These are phyloP conservation scores for Pestalotiopsis sp. DNA, from an alignment of 2,329 filamentous ascomycete species.

Conservation along the genomic window DNA sequence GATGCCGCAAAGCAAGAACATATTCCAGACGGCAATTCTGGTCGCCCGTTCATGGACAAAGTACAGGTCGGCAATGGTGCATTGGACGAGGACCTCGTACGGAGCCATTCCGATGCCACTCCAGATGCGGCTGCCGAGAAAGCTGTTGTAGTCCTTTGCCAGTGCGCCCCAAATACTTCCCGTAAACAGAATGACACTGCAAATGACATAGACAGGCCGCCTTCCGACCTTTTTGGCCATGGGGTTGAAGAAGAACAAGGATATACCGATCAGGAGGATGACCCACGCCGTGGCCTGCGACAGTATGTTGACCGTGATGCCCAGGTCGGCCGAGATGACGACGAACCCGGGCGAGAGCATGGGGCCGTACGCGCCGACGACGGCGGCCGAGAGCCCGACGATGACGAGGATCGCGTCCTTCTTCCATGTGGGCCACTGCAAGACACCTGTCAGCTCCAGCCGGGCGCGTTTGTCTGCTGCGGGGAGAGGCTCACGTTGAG, in stretches of 20 bases:
- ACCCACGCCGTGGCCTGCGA: slow-evolving; percentile 49
- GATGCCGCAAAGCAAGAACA: slow-evolving; percentile 41
- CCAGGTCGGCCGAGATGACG: slow-evolving; percentile 42
- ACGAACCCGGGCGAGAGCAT: slow-evolving; percentile 54
- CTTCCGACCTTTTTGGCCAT: slow-evolving; percentile 52
- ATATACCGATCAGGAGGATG: slow-evolving; percentile 48
- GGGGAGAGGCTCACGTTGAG: slow-evolving; percentile 38
- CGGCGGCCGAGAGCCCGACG: slow-evolving; percentile 44
- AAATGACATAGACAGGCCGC: slow-evolving; percentile 50
- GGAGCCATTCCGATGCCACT: slow-evolving; percentile 51
- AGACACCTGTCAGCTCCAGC: slow-evolving; percentile 7
- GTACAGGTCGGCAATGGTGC: slow-evolving; percentile 49
- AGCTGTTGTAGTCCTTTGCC: slow-evolving; percentile 43
- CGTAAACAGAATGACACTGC: slow-evolving; percentile 47
- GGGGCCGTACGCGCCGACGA: slow-evolving; percentile 52
- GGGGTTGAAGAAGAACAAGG: slow-evolving; percentile 52
- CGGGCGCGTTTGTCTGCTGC: not conserved
- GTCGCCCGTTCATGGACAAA: slow-evolving; percentile 48
- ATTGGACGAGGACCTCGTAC: slow-evolving; percentile 54
- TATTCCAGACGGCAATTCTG: slow-evolving; percentile 42
- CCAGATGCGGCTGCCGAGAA: slow-evolving; percentile 47
- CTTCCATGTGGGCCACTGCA: slow-evolving; percentile 43
- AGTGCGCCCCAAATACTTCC: slow-evolving; percentile 49
- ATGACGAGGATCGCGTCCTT: slow-evolving; percentile 48
- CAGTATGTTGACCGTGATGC: slow-evolving; percentile 44